Evolutionary conservation across 2,329 filamentous ascomycete species (phyloP), one percentile per base, ranked within the genome.

Genomic region (Berkeleyomyces basicola): DNA sequence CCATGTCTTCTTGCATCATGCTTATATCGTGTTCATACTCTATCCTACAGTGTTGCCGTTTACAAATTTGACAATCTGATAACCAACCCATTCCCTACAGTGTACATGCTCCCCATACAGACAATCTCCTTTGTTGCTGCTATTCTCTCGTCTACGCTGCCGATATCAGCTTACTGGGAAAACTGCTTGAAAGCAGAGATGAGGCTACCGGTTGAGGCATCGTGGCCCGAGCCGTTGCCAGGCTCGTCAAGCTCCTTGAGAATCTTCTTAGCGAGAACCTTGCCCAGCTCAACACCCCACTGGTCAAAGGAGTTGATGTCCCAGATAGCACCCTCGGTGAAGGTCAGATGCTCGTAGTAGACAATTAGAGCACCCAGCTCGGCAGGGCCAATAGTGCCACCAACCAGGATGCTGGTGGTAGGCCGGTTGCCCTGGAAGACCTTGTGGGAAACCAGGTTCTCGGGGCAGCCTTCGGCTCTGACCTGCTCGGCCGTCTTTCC

Each of bases 291-390:
- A 53, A 99, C 93, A 77, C 93, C 93, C 93, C 93, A 99, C 80
- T 99, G 93, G 78, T 99, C 93, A 72, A 97, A 99, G 71, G 86
- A 90, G 83, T 99, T 99, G 80, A 99, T 96, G 78, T 97, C 95
- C 93, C 93, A 99, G 73, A 99, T 81, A 61, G 91, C 92, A 70
- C 93, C 93, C 78, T 99, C 93, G 44, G 89, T 95, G 75, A 99
- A 99, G 63, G 93, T 97, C 66, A 97, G 78, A 77, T 99, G 93
- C 81, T 99, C 93, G 76, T 99, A 99, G 82, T 97, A 99, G 67
- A 90, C 92, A 70, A 99, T 99, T 69, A 99, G 77, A 3, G 93
- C 92, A 71, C 93, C 93, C 58, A 99, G 83, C 70, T 95, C 90
- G 51, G 86, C 89, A 7, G 93, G 93, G 16, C 93, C 96, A 72